Conservation (phyloP, 495 filamentous ascomycete genomes). For the Trichoderma reesei region DNA sequence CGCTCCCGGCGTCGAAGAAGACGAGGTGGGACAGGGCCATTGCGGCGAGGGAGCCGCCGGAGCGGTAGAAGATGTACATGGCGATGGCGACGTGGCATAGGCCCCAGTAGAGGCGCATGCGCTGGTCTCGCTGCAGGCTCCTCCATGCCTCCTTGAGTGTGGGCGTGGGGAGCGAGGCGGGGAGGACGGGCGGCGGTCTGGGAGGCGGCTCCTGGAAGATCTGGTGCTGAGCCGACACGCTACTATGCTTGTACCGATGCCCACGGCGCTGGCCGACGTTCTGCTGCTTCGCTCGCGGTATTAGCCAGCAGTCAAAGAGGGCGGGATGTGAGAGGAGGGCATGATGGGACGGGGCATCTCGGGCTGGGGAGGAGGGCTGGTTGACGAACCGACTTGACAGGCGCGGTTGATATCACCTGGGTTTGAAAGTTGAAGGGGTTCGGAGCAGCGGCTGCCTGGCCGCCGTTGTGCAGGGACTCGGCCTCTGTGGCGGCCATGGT, state of each 20-base stretch:
- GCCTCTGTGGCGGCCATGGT: neutral
- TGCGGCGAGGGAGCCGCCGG: slow-evolving; percentile 79
- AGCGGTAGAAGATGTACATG: slow-evolving; percentile 71
- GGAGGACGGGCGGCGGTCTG: slow-evolving; percentile 75
- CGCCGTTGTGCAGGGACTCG: neutral
- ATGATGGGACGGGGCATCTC: neutral
- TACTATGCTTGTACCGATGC: slow-evolving; percentile 96
- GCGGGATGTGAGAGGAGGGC: slow-evolving; percentile 11
- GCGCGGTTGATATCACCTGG: slow-evolving; percentile 62
- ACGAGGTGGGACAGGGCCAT: slow-evolving; percentile 89
- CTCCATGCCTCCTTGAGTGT: slow-evolving; percentile 75
- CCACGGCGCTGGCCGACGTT: slow-evolving; percentile 85
- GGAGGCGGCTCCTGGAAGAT: slow-evolving; percentile 94
- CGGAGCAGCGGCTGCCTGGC: slow-evolving; percentile 24
- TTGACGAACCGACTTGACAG: slow-evolving; percentile 68
- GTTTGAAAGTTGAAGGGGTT: slow-evolving; percentile 93
- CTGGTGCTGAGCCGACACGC: slow-evolving; percentile 75
- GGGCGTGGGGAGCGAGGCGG: slow-evolving; percentile 90
- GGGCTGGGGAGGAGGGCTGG: neutral
- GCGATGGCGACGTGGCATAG: slow-evolving; percentile 76
- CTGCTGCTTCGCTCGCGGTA: slow-evolving; percentile 23
- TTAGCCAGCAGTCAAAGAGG: too few species aligned
- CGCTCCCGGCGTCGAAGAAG: slow-evolving; percentile 87
- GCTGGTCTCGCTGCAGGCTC: slow-evolving; percentile 82
- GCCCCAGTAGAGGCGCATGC: slow-evolving; percentile 75